Percentiles rank a stretch among this genome's conserved stretches.
These are phyloP conservation scores for Colletotrichum sp. DNA, from an alignment of 2,329 filamentous ascomycete genomes.

Conservation along the genomic window DNA sequence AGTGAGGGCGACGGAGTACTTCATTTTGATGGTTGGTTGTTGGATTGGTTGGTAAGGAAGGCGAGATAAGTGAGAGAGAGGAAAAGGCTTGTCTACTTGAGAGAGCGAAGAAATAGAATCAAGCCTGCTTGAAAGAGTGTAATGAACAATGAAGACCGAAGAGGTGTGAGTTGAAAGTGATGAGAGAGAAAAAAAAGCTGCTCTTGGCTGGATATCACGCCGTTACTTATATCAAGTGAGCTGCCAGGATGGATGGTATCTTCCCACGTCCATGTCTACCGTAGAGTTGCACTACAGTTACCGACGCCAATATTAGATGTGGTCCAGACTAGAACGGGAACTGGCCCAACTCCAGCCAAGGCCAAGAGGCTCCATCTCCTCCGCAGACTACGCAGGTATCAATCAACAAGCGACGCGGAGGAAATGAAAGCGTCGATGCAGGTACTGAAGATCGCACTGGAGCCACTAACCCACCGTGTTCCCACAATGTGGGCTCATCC, in stretches of 20 bases:
- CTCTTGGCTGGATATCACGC: background rate
- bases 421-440: conserved; percentile 20
- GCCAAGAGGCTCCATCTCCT: background rate
- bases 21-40: conserved; percentile 6
- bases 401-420: conserved; percentile 21
- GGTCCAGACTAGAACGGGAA: background rate
- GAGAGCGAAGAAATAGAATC: conserved; percentile 6
- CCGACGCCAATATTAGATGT: background rate
- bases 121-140: conserved; percentile 21
- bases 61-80: background rate
- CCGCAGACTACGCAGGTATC: background rate
- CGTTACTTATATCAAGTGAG: conserved; percentile 15
- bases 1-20: conserved; percentile 9
- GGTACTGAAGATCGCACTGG: conserved; percentile 15
- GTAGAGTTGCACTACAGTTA: background rate
- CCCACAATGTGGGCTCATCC: background rate
- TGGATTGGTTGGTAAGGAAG: background rate
- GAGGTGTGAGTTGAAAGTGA: background rate
- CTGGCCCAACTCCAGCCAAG: background rate
- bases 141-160: background rate
- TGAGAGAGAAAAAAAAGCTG: background rate
- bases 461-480: conserved; percentile 4
- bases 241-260: background rate
- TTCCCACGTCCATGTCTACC: background rate
- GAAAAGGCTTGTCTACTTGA: conserved; percentile 12